Base-by-base conservation (phyloP, 495 filamentous ascomycete genomes). In the Extremus antarcticus region DNA sequence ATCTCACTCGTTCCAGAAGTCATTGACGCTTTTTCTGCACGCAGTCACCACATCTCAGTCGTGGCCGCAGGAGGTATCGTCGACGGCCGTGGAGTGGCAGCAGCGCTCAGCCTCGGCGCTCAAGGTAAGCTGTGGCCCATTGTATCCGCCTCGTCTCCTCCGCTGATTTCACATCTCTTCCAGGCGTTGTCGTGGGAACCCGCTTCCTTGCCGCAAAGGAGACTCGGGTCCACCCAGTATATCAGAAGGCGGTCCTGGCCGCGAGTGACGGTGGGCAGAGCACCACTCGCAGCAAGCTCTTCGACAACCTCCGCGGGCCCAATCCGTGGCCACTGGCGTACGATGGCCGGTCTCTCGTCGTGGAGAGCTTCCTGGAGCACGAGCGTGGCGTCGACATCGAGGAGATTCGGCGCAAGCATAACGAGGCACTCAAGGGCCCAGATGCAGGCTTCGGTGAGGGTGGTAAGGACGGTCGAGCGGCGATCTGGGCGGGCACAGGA, bases 51-150 rank as follows among this genome's bases (percentile, higher is more conserved):
- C 85, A 48, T 77, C 13, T 29, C 56, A 2, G 58, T 90, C 1
- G 65, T 88, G 43, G 87, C 84, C 0, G 84, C 87, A 0, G 87
- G 87, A 2, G 87, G 86, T 0, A 81, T 90, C 53, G 73, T 73
- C 0, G 85, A 90, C 63, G 81, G 80, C 3, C 69, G 85, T n/a
- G 81, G 82, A 0, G 78, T 76, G 2, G 79, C 80, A 11, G 85
- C 85, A 0, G 79, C 77, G 2, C 54, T 90, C 45, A 75, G 74
- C 20, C 68, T 90, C 1, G 87, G 85, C 19, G 87, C 87, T 0
- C 74, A 74, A 2, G 87, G 29, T n/a, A n/a, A n/a, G n/a, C n/a
- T n/a, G n/a, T n/a, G n/a, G n/a, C n/a, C n/a, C n/a, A n/a, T n/a
- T n/a, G n/a, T n/a, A n/a, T n/a, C n/a, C n/a, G n/a, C n/a, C n/a